Evolutionary conservation across 129 eudicot genomes (phyloP), one percentile per base, ranked within the genome.

Genomic region (Lonicera japonica): DNA sequence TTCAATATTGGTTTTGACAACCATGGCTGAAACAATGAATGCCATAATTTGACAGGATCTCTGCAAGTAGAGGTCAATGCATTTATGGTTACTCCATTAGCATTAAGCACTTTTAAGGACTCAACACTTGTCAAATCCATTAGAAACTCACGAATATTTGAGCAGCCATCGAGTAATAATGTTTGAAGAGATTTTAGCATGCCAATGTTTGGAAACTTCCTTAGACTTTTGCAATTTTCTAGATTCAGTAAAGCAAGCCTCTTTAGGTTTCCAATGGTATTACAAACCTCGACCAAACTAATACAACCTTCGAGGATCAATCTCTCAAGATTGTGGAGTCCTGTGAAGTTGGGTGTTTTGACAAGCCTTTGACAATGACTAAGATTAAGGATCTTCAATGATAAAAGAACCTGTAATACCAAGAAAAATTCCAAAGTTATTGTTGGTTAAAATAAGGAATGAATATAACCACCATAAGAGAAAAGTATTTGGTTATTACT

Each of bases 381-480:
- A 20, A 67, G 72, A 56, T 67, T 22, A 41, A 67, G 72, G 20
- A 67, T 41, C 24, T 67, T 67, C 43, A 67, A 57, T 2, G 17
- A 24, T 14, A 11, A n/a, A 10, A 67, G 64, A 19, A 40, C 18
- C 72, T 67, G 72, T 38, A 55, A n/a, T 29, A 29, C 36, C 51
- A 16, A 50, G 9, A 50, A 14, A 14, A 50, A 17, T 11, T n/a
- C n/a, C n/a, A n/a, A n/a, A n/a, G n/a, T 50, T 14, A 50, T 1
- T 3, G 16, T 11, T 6, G 21, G 6, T 50, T 16, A 25, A 57
- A 3, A 2, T 6, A 13, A 25, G 14, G 3, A 29, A 15, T 1
- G 57, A 0, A 24, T 10, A 24, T 46, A 64, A 14, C 2, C 4
- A 5, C 29, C n/a, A n/a, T n/a, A 5, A 29, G n/a, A 10, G 4